phyloP scores from a whole-genome alignment of 805 yeast genomes.

The Blastobotrys chiropterorum region DNA sequence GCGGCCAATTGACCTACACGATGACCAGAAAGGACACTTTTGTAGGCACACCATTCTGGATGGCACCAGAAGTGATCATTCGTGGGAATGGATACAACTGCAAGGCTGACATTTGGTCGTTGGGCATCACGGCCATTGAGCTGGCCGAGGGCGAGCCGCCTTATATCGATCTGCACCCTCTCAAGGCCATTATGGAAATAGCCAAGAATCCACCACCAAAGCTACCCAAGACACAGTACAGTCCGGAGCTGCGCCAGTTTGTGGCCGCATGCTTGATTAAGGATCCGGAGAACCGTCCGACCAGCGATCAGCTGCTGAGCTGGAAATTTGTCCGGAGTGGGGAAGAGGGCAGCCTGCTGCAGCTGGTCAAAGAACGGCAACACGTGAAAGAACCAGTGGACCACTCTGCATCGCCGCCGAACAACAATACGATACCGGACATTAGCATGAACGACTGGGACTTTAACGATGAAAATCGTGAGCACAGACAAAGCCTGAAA shows the following conservation, averaged over 20 bases:
- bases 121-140: conserved; percentile 90
- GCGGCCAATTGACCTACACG: conserved; percentile 67
- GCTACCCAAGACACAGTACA: conserved; percentile 5
- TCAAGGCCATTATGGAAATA: conserved; percentile 66
- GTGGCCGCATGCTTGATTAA: conserved; percentile 60
- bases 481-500: neutral
- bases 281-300: conserved; percentile 59
- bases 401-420: neutral
- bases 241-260: conserved; percentile 41
- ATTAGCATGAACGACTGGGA: conserved; percentile 11
- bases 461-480: conserved; percentile 4
- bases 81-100: conserved; percentile 62
- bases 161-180: conserved; percentile 61
- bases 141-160: conserved; percentile 82
- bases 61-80: conserved; percentile 95
- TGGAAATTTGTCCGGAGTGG: conserved; percentile 35
- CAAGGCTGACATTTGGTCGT: conserved; percentile 92
- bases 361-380: neutral
- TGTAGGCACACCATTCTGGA: conserved; percentile 97
- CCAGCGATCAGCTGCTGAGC: conserved; percentile 49
- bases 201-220: conserved; percentile 61
- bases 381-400: neutral
- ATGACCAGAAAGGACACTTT: conserved; percentile 56
- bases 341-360: neutral
- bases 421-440: neutral